phyloP scores from a whole-genome alignment of 768 basidiomycete genomes.

The Lactifluus subvellereus region DNA sequence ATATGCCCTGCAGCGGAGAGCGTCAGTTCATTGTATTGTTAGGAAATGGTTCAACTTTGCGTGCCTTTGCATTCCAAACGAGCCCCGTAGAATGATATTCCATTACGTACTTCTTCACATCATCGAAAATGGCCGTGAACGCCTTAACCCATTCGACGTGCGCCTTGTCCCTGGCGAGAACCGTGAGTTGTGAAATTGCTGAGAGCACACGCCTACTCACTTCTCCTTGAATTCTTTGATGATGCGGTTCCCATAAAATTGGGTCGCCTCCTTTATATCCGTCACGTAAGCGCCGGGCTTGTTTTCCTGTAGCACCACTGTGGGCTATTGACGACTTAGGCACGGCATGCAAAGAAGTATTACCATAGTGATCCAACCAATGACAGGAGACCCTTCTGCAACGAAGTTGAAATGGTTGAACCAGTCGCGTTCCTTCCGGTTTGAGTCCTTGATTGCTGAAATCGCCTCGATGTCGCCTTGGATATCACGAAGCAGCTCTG shows the following conservation, averaged over 20 bases:
- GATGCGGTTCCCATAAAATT: constrained; percentile 85
- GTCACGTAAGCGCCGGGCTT: constrained; percentile 77
- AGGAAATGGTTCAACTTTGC: background rate
- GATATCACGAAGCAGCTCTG: constrained; percentile 58
- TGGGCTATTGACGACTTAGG: background rate
- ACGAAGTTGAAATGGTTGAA: constrained; percentile 73
- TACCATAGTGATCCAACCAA: constrained; percentile 87
- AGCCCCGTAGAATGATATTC: constrained; percentile 85
- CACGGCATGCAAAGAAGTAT: background rate
- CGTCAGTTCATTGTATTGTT: background rate
- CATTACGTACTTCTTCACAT: constrained; percentile 73
- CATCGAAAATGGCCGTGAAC: constrained; percentile 66
- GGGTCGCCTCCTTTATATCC: constrained; percentile 79
- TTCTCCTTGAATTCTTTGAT: constrained; percentile 92
- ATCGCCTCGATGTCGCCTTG: constrained; percentile 69
- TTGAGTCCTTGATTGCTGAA: constrained; percentile 75
- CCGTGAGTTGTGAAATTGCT: background rate
- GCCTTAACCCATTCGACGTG: constrained; percentile 86
- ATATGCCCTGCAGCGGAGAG: constrained; percentile 42
- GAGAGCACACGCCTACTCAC: constrained; percentile 40
- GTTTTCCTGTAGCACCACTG: constrained; percentile 40
- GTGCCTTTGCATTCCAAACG: constrained; percentile 80
- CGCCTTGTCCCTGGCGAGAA: constrained; percentile 59
- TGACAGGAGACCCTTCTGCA: constrained; percentile 72
- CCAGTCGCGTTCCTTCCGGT: constrained; percentile 76